phyloP scores from a whole-genome alignment of 129 eudicot genomes.

The Ambrosia artemisiifolia region DNA sequence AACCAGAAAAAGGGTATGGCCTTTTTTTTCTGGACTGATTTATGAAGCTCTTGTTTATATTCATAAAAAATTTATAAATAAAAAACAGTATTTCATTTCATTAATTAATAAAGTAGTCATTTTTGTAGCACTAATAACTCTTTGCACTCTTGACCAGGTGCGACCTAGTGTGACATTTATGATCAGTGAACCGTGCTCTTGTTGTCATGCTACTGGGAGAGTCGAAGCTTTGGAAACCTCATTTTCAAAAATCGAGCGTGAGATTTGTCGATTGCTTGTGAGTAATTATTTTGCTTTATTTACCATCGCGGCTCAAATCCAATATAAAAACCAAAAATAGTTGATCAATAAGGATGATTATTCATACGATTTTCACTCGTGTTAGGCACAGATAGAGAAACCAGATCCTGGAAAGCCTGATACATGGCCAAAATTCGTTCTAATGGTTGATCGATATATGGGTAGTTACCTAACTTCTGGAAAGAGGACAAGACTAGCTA shows the following conservation, averaged over 20 bases:
- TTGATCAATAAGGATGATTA: not conserved
- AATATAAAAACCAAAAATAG: slow-evolving; percentile 1
- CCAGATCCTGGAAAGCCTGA: slow-evolving; percentile 79
- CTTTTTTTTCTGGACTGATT: slow-evolving; percentile 6
- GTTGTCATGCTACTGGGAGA: slow-evolving; percentile 96
- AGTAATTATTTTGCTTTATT: slow-evolving; percentile 29
- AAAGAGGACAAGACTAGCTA: slow-evolving; percentile 69
- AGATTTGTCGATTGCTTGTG: slow-evolving; percentile 85
- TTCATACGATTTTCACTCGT: slow-evolving; percentile 12
- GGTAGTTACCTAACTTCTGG: slow-evolving; percentile 85
- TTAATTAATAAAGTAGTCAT: not conserved
- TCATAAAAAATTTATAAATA: not conserved
- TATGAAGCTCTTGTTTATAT: not conserved
- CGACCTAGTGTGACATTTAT: slow-evolving; percentile 92
- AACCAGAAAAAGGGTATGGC: slow-evolving; percentile 81
- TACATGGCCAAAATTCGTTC: slow-evolving; percentile 81
- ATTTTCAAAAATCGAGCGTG: slow-evolving; percentile 88
- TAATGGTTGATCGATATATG: slow-evolving; percentile 80
- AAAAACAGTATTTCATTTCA: not conserved
- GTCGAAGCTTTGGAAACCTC: slow-evolving; percentile 97
- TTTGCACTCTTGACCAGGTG: slow-evolving; percentile 47
- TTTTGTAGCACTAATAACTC: no score
- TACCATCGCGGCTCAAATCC: not conserved
- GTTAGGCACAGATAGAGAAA: slow-evolving; percentile 66
- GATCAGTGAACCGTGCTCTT: slow-evolving; percentile 92